Base-by-base conservation (phyloP, 2,329 filamentous ascomycete genomes). In the Pseudogymnoascus sp. region DNA sequence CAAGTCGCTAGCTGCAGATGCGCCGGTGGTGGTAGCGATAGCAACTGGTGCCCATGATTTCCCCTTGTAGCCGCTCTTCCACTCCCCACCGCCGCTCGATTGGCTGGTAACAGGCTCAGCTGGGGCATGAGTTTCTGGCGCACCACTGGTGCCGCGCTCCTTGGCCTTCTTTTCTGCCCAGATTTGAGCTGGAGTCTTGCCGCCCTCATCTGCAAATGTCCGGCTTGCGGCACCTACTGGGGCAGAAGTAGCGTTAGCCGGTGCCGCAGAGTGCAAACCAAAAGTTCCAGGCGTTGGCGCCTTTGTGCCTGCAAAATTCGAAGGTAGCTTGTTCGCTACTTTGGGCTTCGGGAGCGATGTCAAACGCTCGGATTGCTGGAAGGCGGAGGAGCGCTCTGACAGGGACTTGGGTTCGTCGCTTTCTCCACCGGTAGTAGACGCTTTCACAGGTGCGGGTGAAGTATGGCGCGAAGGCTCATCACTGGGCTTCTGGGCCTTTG, bases 161-260 rank as follows among this genome's bases (percentile, higher is more conserved):
- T 86, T 87, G 37, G 90, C 93, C 79, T 97, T 97, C 79, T 92
- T 96, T 79, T 99, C 94, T 0, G 93, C 93, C 94, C 94, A 99
- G 36, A 96, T 78, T 74, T 99, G 94, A 31, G 94, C 92, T 5
- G 94, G 94, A 4, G 94, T 97, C 80, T 97, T 99, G 65, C 94
- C 94, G 65, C 89, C 92, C 74, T 95, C 81, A 67, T 97, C 92
- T 13, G 94, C 94, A 78, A 97, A 99, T 0, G 92, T 96, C 70
- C 91, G 87, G 76, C 91, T 95, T 37, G 92, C 92, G 66, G 85
- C 82, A 27, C 91, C 92, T 27, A 96, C 81, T 5, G 88, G 86
- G 18, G 80, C 70, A 15, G 78, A 84, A 13, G 78, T 70, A 18
- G 77, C 72, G 2, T 83, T 79, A 18, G 85, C 76, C 29, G 85